Evolutionary conservation across 208 protist genomes (phyloP), one percentile per base, ranked within the genome.

Genomic region (Trypanosoma mega): DNA sequence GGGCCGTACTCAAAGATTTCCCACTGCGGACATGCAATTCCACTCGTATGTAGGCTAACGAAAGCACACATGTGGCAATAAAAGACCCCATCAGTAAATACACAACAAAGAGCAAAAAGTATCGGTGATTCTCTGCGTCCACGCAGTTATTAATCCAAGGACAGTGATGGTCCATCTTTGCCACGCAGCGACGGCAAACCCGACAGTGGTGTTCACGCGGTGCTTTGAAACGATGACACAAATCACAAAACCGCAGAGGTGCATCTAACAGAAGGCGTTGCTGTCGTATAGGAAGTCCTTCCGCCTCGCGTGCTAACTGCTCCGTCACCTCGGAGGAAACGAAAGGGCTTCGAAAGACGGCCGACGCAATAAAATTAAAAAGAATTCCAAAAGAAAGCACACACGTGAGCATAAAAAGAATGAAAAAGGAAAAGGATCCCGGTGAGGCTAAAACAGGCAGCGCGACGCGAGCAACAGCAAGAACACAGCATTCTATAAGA

Each of bases 61-160:
- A 3, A 11, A 79, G 24, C 43, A 91, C 60, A n/a, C 21, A 12
- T 8, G 54, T 23, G 27, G 56, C 74, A 2, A 78, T 21, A 11
- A 75, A 24, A 9, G 69, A 74, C 14, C 76, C 75, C 0, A 85
- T 3, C 31, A 72, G 65, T 3, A 95, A 45, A 72, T 80, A 90
- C 14, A 70, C 9, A 14, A 95, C 7, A 48, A 95, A 81, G 0
- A 87, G 57, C 16, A 82, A 34, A 63, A 95, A 95, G 68, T 89
- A 90, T 24, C 89, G 82, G 43, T 94, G 63, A 61, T 95, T 97
- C 47, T 84, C 76, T 11, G 65, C 70, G 37, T 90, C 84, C 8
- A 97, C 85, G 66, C 90, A 96, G 60, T 84, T 94, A 63, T 92
- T 90, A 49, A 94, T 87, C 79, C 83, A 97, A 45, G 88, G 84